A percentile compares a stretch with the other conserved stretches of the same genome.
Evolutionary conservation across 2,329 filamentous ascomycete species (phyloP).

Genomic region (Drechslerella dactyloides): DNA sequence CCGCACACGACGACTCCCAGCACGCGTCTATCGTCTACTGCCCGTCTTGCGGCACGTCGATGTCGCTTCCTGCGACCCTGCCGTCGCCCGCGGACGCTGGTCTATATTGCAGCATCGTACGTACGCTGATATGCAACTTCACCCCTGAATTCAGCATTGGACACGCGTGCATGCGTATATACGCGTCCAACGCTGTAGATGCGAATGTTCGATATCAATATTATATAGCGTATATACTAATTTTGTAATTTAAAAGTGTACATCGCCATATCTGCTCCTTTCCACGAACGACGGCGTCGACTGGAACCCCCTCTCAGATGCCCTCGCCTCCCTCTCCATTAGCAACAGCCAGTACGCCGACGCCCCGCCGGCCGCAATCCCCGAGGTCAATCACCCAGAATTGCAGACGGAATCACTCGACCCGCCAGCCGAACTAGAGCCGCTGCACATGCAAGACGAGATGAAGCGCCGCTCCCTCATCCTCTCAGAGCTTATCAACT

Average conservation of each 20-base stretch:
- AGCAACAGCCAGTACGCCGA: slow-evolving; percentile 4
- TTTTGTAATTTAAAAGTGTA: slow-evolving; percentile 21
- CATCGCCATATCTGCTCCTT: slow-evolving; percentile 43
- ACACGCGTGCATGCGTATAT: too few species aligned
- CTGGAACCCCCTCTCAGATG: slow-evolving; percentile 49
- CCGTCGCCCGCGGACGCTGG: slow-evolving; percentile 39
- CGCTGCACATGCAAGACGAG: slow-evolving; percentile 38
- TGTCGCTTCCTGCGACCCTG: slow-evolving; percentile 23
- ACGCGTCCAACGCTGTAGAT: background rate
- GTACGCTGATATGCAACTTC: slow-evolving; percentile 4
- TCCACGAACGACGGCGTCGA: slow-evolving; percentile 46
- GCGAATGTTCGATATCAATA: background rate
- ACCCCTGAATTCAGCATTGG: too few species aligned
- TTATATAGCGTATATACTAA: slow-evolving; percentile 2
- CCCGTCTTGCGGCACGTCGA: slow-evolving; percentile 39
- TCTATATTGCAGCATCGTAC: slow-evolving; percentile 43
- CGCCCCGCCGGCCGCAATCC: background rate
- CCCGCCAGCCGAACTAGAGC: slow-evolving; percentile 10
- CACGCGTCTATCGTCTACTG: slow-evolving; percentile 47
- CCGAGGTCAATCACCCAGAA: background rate
- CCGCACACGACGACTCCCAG: slow-evolving; percentile 25
- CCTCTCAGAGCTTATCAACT: slow-evolving; percentile 45
- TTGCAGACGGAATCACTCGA: background rate
- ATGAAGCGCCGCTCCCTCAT: slow-evolving; percentile 49
- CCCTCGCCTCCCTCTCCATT: slow-evolving; percentile 40